These are phyloP conservation scores for Cyclotella choctawhatcheeana DNA, from an alignment of 108 stramenopile genomes.

Conservation along the genomic window DNA sequence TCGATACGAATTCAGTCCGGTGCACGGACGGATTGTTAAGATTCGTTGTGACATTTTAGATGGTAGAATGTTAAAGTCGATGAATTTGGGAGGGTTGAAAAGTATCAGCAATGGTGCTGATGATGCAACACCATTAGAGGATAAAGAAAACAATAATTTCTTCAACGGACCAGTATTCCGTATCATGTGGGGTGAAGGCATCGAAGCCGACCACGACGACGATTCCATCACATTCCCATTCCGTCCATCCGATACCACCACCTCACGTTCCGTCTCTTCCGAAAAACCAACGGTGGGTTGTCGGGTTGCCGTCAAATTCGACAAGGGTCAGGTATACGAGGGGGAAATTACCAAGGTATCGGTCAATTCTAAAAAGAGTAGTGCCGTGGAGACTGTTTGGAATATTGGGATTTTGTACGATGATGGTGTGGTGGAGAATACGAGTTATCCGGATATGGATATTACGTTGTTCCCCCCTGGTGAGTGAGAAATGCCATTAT, in stretches of 20 bases:
- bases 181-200: constrained; percentile 84
- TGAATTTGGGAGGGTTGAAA: constrained; percentile 25
- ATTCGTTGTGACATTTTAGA: constrained; percentile 84
- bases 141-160: constrained; percentile 16
- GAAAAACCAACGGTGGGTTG: constrained; percentile 49
- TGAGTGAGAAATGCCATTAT: too few relatives aligned
- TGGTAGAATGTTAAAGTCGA: constrained; percentile 42
- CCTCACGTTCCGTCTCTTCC: too few relatives aligned
- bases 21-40: constrained; percentile 79
- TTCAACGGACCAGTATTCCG: constrained; percentile 80
- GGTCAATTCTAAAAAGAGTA: constrained; percentile 27
- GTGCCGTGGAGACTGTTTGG: constrained; percentile 25
- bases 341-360: constrained; percentile 64
- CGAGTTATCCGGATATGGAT: constrained; percentile 80
- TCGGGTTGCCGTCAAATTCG: constrained; percentile 78
- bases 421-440: constrained; percentile 74
- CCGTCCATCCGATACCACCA: constrained; percentile 39
- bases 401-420: constrained; percentile 75
- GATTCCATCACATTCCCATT: constrained; percentile 56
- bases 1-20: constrained; percentile 79
- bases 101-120: not conserved
- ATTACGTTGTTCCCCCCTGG: constrained; percentile 72
- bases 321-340: constrained; percentile 57
- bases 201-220: constrained; percentile 69
- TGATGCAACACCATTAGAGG: too few relatives aligned